phyloP scores from a whole-genome alignment of 345 rosid species.

The Rhodamnia argentea region DNA sequence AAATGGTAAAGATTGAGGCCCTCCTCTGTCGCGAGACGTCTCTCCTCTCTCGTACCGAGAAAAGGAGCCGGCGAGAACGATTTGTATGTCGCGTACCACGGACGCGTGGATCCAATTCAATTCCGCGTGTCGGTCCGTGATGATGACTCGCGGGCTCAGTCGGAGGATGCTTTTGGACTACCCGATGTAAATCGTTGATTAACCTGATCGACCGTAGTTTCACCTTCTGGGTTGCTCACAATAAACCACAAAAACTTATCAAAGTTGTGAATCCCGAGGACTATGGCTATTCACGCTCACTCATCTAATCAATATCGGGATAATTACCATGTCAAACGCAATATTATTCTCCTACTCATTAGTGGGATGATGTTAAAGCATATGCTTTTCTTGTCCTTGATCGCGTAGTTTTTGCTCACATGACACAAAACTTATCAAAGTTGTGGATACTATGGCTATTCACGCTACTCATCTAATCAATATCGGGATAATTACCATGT shows the following conservation, averaged over 20 bases:
- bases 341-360: neutral
- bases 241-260: neutral
- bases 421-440: neutral
- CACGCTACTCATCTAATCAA: neutral
- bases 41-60: neutral
- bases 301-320: neutral
- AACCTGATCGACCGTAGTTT: neutral
- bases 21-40: neutral
- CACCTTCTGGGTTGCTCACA: neutral
- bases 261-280: neutral
- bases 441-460: neutral
- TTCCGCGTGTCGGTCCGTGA: neutral
- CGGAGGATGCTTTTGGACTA: neutral
- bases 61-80: neutral
- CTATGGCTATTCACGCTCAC: neutral
- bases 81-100: neutral
- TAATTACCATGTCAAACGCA: neutral
- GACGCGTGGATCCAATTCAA: neutral
- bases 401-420: too few species aligned
- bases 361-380: neutral
- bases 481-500: neutral
- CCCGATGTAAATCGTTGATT: neutral
- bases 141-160: neutral
- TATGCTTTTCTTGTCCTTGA: neutral
- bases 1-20: neutral